Evolutionary conservation across 2,329 filamentous ascomycete species (phyloP).

Genomic region (Penicillium frequentans): DNA sequence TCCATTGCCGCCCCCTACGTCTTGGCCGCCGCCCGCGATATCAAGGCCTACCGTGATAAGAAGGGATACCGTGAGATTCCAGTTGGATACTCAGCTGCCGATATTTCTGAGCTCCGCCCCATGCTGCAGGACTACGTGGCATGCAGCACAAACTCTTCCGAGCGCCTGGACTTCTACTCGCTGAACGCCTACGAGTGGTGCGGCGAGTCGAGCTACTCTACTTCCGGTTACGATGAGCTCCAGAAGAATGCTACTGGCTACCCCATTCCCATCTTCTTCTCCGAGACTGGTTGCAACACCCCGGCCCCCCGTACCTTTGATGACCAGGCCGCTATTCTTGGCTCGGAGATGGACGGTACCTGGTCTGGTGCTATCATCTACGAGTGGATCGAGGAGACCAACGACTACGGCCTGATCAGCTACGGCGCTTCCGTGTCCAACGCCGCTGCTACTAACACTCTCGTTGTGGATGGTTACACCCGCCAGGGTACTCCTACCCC

Average conservation of each 20-base stretch:
- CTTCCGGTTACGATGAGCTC: conserved; percentile 69
- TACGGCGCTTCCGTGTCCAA: conserved; percentile 65
- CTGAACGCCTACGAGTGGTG: conserved; percentile 87
- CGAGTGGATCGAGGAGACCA: conserved; percentile 84
- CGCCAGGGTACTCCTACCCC: conserved; percentile 73
- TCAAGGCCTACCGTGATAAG: conserved; percentile 75
- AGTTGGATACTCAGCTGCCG: conserved; percentile 83
- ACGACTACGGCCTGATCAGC: conserved; percentile 77
- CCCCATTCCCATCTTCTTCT: conserved; percentile 85
- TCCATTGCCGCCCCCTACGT: conserved; percentile 74
- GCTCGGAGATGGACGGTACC: conserved; percentile 66
- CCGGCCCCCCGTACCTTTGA: conserved; percentile 44
- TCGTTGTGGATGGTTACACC: conserved; percentile 64
- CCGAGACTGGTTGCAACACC: conserved; percentile 79
- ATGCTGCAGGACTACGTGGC: conserved; percentile 74
- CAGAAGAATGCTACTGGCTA: conserved; percentile 67
- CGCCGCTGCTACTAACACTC: conserved; percentile 55
- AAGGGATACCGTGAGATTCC: conserved; percentile 80
- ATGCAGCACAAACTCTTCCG: conserved; percentile 66
- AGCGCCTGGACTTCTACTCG: conserved; percentile 78
- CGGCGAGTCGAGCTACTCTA: conserved; percentile 55
- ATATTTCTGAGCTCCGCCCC: conserved; percentile 69
- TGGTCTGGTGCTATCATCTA: conserved; percentile 82
- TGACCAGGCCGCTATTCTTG: conserved; percentile 77
- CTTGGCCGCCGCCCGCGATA: conserved; percentile 76